A percentile compares a stretch with the other conserved stretches of the same genome.
phyloP scores from a whole-genome alignment of 345 rosid genomes.

The Salix exigua region DNA sequence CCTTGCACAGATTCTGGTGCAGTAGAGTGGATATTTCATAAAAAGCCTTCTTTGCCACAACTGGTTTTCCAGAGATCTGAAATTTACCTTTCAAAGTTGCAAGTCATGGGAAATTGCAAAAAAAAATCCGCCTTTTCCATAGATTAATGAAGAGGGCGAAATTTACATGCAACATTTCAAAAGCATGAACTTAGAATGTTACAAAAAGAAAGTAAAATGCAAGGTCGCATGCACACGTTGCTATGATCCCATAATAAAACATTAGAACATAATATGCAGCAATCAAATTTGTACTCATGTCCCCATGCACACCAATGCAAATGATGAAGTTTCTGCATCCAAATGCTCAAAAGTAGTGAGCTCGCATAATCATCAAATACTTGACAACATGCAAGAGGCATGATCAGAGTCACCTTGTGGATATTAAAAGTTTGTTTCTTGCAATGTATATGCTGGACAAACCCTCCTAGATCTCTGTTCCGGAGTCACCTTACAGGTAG shows the following conservation, averaged over 20 bases:
- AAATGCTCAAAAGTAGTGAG: not conserved
- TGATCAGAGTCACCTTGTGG: not conserved
- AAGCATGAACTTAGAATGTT: not conserved
- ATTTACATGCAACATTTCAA: slow-evolving; percentile 2
- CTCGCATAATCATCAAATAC: not conserved
- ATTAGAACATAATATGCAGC: not conserved
- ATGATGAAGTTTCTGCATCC: not conserved
- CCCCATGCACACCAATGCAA: not conserved
- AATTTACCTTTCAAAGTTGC: slow-evolving; percentile 22
- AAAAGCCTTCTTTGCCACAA: slow-evolving; percentile 49
- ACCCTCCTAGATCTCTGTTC: not conserved
- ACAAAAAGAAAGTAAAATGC: not conserved
- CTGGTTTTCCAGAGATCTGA: slow-evolving; percentile 58
- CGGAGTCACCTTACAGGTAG: not conserved
- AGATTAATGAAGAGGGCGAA: not conserved
- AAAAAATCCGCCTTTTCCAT: not conserved
- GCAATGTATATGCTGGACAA: not conserved
- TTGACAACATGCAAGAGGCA: not conserved
- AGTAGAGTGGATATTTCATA: slow-evolving; percentile 48
- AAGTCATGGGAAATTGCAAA: slow-evolving; percentile 4
- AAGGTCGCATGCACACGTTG: not conserved
- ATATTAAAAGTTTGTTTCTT: not conserved
- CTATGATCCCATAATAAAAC: not conserved
- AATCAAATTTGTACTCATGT: not conserved
- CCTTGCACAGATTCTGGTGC: slow-evolving; percentile 57